phyloP scores from a whole-genome alignment of 1,139 yeast genomes.

The Yamadazyma diospyri region DNA sequence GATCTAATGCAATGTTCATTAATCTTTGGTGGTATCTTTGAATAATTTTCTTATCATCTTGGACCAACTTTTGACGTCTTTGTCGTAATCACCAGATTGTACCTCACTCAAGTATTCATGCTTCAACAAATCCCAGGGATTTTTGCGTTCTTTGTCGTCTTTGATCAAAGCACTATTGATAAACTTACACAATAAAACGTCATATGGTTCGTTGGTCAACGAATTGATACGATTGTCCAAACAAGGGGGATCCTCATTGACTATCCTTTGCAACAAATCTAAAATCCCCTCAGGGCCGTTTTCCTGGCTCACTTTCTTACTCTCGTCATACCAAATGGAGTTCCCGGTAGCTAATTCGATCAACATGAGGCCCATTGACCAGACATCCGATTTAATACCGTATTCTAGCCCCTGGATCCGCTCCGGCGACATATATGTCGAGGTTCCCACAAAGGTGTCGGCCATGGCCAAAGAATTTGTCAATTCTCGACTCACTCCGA shows the following conservation, averaged over 20 bases:
- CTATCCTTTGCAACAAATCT: constrained; percentile 87
- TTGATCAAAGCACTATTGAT: constrained; percentile 66
- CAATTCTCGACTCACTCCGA: constrained; percentile 89
- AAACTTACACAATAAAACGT: constrained; percentile 52
- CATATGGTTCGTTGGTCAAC: constrained; percentile 25
- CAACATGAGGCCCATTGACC: constrained; percentile 92
- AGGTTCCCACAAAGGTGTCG: constrained; percentile 96
- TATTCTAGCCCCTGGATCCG: constrained; percentile 92
- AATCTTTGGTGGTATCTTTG: constrained; percentile 7
- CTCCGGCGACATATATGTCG: constrained; percentile 97
- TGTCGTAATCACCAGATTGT: constrained; percentile 36
- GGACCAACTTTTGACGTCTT: constrained; percentile 51
- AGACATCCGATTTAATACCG: constrained; percentile 90
- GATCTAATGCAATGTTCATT: background rate
- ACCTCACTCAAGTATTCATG: constrained; percentile 42
- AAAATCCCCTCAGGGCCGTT: constrained; percentile 78
- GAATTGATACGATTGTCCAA: constrained; percentile 34
- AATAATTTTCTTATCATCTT: constrained; percentile 31
- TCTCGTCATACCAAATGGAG: constrained; percentile 41
- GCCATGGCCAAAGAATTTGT: constrained; percentile 82
- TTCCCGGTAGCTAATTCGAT: constrained; percentile 84
- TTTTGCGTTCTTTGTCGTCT: constrained; percentile 59
- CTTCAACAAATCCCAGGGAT: constrained; percentile 54
- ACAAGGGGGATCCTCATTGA: constrained; percentile 86
- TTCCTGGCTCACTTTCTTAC: constrained; percentile 10